Percentiles rank a stretch among this genome's conserved stretches.
Evolutionary conservation across 139 green algal species (phyloP).

Genomic region (Ettlia oleoabundans): DNA sequence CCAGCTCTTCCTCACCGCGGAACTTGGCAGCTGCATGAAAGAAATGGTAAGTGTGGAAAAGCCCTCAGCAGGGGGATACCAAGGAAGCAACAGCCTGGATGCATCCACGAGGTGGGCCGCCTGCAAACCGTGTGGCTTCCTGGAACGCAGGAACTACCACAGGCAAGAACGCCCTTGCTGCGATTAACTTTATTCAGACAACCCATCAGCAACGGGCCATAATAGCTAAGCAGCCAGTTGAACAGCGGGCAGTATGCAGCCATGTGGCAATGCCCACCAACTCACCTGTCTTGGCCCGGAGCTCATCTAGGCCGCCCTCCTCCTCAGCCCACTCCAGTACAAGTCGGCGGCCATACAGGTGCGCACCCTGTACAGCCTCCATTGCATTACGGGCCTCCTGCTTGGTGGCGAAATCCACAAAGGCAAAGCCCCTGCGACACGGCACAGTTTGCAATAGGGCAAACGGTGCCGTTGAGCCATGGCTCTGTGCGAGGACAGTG

Average conservation of each 20-base stretch:
- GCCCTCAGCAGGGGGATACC: neutral
- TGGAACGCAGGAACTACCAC: no score
- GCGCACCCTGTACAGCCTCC: constrained; percentile 72
- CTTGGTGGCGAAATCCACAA: constrained; percentile 91
- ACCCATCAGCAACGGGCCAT: no score
- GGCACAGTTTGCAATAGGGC: no score
- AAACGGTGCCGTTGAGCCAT: neutral
- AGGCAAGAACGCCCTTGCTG: no score
- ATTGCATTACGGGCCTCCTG: constrained; percentile 68
- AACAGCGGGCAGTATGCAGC: no score
- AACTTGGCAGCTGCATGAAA: constrained; percentile 21
- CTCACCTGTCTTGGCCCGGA: constrained; percentile 82
- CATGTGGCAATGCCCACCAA: constrained; percentile 10
- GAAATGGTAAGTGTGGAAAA: neutral
- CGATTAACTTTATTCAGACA: no score
- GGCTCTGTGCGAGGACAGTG: no score
- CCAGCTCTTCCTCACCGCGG: constrained; percentile 14
- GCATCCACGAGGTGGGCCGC: no score
- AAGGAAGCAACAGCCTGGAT: neutral
- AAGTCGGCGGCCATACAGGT: constrained; percentile 95
- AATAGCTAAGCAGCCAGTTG: no score
- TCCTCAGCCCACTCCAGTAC: constrained; percentile 90
- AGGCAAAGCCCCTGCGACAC: constrained; percentile 86
- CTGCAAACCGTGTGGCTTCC: no score
- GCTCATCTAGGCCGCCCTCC: constrained; percentile 74